Percentiles rank a stretch among this genome's conserved stretches.
Conservation (phyloP, 2,329 filamentous ascomycete species). For the Laburnicola sp. region DNA sequence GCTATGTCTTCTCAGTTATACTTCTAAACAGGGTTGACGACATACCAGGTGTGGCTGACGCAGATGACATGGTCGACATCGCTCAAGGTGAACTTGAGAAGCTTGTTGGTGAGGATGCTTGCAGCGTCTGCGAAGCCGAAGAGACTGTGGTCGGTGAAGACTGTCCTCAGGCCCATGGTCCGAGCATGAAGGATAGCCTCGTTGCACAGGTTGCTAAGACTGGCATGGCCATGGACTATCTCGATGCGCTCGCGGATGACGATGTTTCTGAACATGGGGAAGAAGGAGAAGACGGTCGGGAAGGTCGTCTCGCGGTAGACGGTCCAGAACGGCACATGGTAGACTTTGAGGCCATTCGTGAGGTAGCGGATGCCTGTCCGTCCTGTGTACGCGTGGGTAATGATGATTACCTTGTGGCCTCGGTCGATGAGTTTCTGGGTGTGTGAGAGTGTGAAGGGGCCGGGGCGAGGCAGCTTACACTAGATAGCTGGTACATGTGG, state of each 20-base stretch:
- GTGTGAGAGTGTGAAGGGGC: slow-evolving; percentile 15
- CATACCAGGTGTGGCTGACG: slow-evolving; percentile 95
- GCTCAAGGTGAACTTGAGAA: slow-evolving; percentile 92
- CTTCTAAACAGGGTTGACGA: background rate
- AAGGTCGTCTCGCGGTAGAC: slow-evolving; percentile 94
- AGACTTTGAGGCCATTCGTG: slow-evolving; percentile 97
- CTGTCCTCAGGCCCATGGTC: slow-evolving; percentile 93
- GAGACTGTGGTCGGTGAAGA: slow-evolving; percentile 95
- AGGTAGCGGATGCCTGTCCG: slow-evolving; percentile 91
- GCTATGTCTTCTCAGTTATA: slow-evolving; percentile 52
- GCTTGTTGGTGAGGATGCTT: slow-evolving; percentile 94
- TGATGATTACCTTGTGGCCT: slow-evolving; percentile 96
- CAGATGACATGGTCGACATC: slow-evolving; percentile 98
- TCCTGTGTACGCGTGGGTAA: slow-evolving; percentile 92
- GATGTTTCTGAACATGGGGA: slow-evolving; percentile 96
- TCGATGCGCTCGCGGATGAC: slow-evolving; percentile 91
- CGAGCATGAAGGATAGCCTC: slow-evolving; percentile 93
- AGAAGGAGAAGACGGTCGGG: slow-evolving; percentile 97
- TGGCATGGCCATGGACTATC: slow-evolving; percentile 97
- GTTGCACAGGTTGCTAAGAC: slow-evolving; percentile 88
- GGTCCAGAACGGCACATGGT: slow-evolving; percentile 93
- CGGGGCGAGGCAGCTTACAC: slow-evolving; percentile 49
- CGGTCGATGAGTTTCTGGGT: slow-evolving; percentile 86
- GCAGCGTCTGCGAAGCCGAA: slow-evolving; percentile 97
- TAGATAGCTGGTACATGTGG: slow-evolving; percentile 96